phyloP scores from a whole-genome alignment of 2,329 filamentous ascomycete genomes.

The Colletotrichum sublineola region DNA sequence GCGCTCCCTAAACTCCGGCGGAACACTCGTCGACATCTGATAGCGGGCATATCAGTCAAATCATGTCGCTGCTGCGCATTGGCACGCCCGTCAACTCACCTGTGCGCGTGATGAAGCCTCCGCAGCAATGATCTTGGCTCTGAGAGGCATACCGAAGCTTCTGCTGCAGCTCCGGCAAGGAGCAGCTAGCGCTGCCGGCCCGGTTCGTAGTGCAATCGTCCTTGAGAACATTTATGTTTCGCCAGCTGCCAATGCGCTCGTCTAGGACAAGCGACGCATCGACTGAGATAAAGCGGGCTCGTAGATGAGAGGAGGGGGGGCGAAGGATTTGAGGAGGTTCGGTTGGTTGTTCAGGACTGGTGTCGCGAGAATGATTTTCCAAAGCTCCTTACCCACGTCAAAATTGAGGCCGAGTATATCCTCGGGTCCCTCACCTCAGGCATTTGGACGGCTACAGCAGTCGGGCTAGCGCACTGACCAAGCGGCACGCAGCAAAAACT shows the following conservation, averaged over 20 bases:
- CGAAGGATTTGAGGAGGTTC: not conserved
- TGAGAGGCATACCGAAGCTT: conserved; percentile 78
- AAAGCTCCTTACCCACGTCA: conserved; percentile 45
- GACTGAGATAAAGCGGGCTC: conserved; percentile 43
- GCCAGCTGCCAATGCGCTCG: conserved; percentile 53
- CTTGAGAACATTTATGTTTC: conserved; percentile 68
- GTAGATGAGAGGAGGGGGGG: conserved; percentile 27
- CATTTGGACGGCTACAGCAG: conserved; percentile 27
- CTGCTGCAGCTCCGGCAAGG: conserved; percentile 58
- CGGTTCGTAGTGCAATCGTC: conserved; percentile 66
- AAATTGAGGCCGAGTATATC: conserved; percentile 49
- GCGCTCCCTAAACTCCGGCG: conserved; percentile 64
- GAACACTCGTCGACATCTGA: conserved; percentile 54
- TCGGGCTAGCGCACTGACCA: conserved; percentile 18
- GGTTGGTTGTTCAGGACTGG: conserved; percentile 14
- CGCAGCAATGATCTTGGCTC: conserved; percentile 76
- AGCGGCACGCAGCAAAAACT: not conserved
- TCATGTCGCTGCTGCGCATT: not conserved
- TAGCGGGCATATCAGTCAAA: not conserved
- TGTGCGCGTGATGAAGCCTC: conserved; percentile 40
- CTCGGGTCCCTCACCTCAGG: conserved; percentile 22
- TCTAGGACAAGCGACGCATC: conserved; percentile 50
- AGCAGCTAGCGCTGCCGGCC: conserved; percentile 62
- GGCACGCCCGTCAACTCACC: conserved; percentile 15
- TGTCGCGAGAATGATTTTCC: conserved; percentile 52